A percentile compares a stretch with the other conserved stretches of the same genome.
Conservation (phyloP, 495 filamentous ascomycete genomes). For the Penicillium pancosmium region DNA sequence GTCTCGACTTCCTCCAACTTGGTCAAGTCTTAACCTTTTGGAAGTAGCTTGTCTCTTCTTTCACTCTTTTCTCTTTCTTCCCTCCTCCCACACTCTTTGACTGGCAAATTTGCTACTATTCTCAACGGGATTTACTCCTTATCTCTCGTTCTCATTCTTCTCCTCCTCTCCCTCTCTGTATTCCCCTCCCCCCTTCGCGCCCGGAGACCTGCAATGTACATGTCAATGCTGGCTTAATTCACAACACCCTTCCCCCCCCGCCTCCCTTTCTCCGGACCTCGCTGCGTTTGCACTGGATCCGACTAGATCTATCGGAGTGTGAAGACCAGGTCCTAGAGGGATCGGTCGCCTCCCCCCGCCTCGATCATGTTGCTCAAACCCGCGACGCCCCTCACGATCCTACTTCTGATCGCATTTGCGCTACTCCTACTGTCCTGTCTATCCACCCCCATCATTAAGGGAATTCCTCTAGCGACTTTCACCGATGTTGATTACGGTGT, state of each 20-base stretch:
- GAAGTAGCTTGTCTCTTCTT: slow-evolving; percentile 20
- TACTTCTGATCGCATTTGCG: slow-evolving; percentile 84
- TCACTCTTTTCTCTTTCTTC: slow-evolving; percentile 10
- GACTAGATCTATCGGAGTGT: slow-evolving; percentile 13
- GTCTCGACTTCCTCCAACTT: slow-evolving; percentile 14
- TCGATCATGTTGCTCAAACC: slow-evolving; percentile 71
- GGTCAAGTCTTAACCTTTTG: neutral
- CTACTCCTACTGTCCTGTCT: slow-evolving; percentile 85
- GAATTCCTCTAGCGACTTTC: slow-evolving; percentile 79
- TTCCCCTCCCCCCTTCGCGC: slow-evolving; percentile 3
- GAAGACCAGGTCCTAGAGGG: slow-evolving; percentile 15
- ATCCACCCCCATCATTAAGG: slow-evolving; percentile 88
- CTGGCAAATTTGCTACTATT: neutral
- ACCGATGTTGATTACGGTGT: slow-evolving; percentile 83
- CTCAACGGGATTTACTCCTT: neutral
- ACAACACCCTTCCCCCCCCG: slow-evolving; percentile 1
- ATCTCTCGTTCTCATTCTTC: neutral
- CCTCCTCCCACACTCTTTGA: neutral
- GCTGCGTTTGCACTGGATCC: slow-evolving; percentile 13
- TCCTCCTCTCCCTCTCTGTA: neutral
- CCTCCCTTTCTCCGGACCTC: neutral
- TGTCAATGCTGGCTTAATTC: slow-evolving; percentile 21
- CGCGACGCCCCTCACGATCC: slow-evolving; percentile 85
- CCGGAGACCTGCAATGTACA: slow-evolving; percentile 22
- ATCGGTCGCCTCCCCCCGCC: slow-evolving; percentile 19